Percentiles rank a stretch among this genome's conserved stretches.
Conservation (phyloP, 768 basidiomycete genomes). For the Rhizopogon vesiculosus region DNA sequence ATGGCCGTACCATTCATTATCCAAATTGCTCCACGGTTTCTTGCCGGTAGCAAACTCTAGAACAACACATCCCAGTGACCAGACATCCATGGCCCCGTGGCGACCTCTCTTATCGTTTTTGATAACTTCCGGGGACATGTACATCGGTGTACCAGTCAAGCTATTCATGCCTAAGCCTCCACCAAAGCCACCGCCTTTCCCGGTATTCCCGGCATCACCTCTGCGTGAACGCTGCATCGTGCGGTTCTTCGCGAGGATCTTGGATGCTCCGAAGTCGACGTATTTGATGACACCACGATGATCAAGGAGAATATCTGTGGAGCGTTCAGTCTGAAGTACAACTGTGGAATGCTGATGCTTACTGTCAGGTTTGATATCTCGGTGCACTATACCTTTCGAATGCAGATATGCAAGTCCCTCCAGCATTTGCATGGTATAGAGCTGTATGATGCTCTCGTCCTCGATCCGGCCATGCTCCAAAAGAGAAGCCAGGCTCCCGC, state of each 20-base stretch:
- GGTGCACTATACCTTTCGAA: constrained; percentile 86
- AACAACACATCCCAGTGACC: constrained; percentile 97
- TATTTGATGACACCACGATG: constrained; percentile 91
- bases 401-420: constrained; percentile 94
- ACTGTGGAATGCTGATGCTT: constrained; percentile 29
- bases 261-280: constrained; percentile 97
- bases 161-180: constrained; percentile 62
- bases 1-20: constrained; percentile 88
- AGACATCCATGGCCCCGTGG: constrained; percentile 96
- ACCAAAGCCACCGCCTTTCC: constrained; percentile 30
- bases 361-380: constrained; percentile 99
- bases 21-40: constrained; percentile 98
- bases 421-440: constrained; percentile 96
- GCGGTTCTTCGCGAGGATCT: constrained; percentile 88
- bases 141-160: constrained; percentile 97
- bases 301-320: constrained; percentile 87
- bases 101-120: constrained; percentile 86
- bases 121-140: constrained; percentile 99
- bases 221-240: constrained; percentile 73
- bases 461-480: constrained; percentile 94
- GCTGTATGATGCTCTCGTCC: constrained; percentile 91
- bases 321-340: constrained; percentile 6
- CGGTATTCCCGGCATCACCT: constrained; percentile 27
- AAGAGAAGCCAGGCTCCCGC: constrained; percentile 85
- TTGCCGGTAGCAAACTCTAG: constrained; percentile 94